Base-by-base conservation (phyloP, 1,284 basidiomycete species). In the Pascua guehoae region DNA sequence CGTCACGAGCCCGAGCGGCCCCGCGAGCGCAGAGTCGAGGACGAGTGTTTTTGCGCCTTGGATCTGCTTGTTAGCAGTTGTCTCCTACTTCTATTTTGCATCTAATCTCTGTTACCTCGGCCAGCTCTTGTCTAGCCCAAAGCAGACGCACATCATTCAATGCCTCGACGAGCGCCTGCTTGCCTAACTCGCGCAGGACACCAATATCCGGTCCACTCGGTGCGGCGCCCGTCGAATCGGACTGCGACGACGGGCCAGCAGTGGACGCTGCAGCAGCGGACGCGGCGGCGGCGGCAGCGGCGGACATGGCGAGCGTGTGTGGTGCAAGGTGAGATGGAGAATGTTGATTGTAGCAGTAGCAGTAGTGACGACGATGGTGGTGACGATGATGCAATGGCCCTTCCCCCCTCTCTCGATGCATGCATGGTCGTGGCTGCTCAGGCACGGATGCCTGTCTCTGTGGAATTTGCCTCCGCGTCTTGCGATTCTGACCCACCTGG, bases 1-100 rank as follows among this genome's bases (percentile, higher is more conserved):
- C 2, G 89, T 92, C 32, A 98, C 85, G 15, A 98, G 82, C 1
- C 94, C 92, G 5, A 99, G 81, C 0, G 95, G 94, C 0, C 95
- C 95, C 2, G 93, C 89, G 11, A 98, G 79, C 3, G 86, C 82
- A 1, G 89, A 82, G 66, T 98, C 93, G 5, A 99, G 83, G 38
- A 98, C 89, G 42, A 99, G 85, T 1, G 95, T 98, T 81, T 98
- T 98, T 50, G 89, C 86, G 10, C 92, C 94, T 77, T 88, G 89
- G 7, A 97, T 89, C 88, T 93, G 53, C 4, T 14, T 40, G 43
- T 58, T 36, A 60, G 48, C 45, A 16, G 16, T 15, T 15, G 32
- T 16, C n/a, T 32, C 18, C 24, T 37, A 32, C 24, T n/a, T n/a
- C n/a, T n/a, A n/a, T n/a, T n/a, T n/a, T n/a, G n/a, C n/a, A n/a